These are phyloP conservation scores for Xylaria sp. DNA, from an alignment of 2,329 filamentous ascomycete genomes.

Conservation along the genomic window DNA sequence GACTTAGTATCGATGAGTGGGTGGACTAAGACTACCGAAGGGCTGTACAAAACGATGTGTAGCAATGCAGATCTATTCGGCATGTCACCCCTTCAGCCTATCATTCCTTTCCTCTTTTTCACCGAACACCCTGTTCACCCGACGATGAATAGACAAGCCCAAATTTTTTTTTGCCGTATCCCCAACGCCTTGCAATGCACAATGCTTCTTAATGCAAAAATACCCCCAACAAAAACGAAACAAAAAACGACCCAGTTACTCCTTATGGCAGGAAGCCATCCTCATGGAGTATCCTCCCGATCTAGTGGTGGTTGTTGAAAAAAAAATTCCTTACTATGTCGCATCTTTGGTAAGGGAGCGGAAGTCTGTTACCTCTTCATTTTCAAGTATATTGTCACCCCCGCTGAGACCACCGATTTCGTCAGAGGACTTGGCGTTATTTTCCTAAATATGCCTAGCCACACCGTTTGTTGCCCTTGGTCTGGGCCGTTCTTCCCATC, in stretches of 20 bases:
- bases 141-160: background rate
- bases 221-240: no score
- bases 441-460: constrained; percentile 32
- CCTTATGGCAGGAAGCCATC: background rate
- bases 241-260: background rate
- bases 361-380: no score
- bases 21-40: background rate
- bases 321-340: background rate
- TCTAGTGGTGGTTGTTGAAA: constrained; percentile 19
- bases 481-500: constrained; percentile 22
- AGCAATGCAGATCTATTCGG: constrained; percentile 9
- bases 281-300: background rate
- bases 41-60: background rate
- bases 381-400: no score
- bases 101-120: background rate
- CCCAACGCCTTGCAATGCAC: constrained; percentile 36
- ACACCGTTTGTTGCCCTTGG: constrained; percentile 35
- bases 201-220: constrained; percentile 10
- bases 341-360: no score
- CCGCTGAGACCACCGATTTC: no score
- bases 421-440: no score
- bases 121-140: background rate
- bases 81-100: background rate
- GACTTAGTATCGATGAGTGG: background rate
- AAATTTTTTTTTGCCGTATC: constrained; percentile 1